A percentile compares a stretch with the other conserved stretches of the same genome.
phyloP scores from a whole-genome alignment of 305 asterid genomes.

The Coffea humblotiana region DNA sequence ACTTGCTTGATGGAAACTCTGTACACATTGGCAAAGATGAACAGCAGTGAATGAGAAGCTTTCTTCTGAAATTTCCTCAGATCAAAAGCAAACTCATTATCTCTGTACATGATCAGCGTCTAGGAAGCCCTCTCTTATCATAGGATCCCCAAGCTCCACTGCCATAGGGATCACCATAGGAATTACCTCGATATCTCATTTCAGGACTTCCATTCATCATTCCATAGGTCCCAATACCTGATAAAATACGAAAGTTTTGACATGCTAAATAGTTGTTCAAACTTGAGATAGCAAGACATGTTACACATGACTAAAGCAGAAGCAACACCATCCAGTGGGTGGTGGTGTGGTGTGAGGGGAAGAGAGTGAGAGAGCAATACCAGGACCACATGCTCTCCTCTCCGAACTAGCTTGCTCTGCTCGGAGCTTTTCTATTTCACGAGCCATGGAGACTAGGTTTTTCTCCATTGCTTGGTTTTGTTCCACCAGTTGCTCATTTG shows the following conservation, averaged over 20 bases:
- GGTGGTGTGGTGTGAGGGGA: neutral
- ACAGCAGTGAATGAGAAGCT: neutral
- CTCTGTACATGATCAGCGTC: slow-evolving; percentile 13
- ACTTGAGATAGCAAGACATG: neutral
- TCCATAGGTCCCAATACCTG: slow-evolving; percentile 66
- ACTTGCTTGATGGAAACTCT: neutral
- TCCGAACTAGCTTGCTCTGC: slow-evolving; percentile 57
- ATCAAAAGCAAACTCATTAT: neutral
- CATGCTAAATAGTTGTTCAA: neutral
- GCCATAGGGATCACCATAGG: slow-evolving; percentile 21
- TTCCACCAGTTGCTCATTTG: slow-evolving; percentile 62
- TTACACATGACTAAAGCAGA: neutral
- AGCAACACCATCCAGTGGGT: neutral
- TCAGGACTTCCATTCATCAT: slow-evolving; percentile 73
- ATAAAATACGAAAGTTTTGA: slow-evolving; percentile 7
- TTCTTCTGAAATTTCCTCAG: slow-evolving; percentile 1
- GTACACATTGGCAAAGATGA: slow-evolving; percentile 1
- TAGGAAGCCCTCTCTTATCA: slow-evolving; percentile 22
- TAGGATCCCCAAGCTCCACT: slow-evolving; percentile 27
- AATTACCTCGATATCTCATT: slow-evolving; percentile 42
- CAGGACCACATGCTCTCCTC: slow-evolving; percentile 49
- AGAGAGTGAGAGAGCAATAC: slow-evolving; percentile 15
- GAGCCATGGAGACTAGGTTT: slow-evolving; percentile 80
- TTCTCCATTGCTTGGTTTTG: slow-evolving; percentile 74
- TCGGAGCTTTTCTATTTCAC: slow-evolving; percentile 78